Conservation (phyloP, 352 stramenopile species). For the Pythium rishiriense region DNA sequence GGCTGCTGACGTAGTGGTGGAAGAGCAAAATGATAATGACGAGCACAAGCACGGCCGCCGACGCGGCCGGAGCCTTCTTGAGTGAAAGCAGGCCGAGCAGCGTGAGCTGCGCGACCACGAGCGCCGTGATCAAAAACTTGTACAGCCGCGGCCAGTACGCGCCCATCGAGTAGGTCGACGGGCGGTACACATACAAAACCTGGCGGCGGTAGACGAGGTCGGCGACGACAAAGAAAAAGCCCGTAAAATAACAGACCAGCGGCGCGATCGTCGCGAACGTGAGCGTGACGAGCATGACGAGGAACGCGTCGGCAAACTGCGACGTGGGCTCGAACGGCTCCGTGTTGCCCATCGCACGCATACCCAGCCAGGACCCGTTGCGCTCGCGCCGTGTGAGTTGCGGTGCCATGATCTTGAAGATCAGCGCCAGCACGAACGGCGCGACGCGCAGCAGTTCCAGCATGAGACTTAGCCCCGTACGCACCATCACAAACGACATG, state of each 20-base stretch:
- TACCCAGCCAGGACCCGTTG: constrained; percentile 53
- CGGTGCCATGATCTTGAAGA: constrained; percentile 60
- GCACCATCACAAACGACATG: constrained; percentile 81
- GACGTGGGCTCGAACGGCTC: constrained; percentile 65
- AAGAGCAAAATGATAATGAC: constrained; percentile 57
- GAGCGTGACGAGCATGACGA: constrained; percentile 70
- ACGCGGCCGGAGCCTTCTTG: constrained; percentile 51
- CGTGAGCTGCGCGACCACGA: constrained; percentile 74
- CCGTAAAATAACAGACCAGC: constrained; percentile 75
- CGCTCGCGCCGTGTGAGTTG: constrained; percentile 64
- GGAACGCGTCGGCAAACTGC: constrained; percentile 58
- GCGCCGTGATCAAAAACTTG: constrained; percentile 70
- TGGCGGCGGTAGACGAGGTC: constrained; percentile 74
- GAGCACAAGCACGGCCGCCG: constrained; percentile 27
- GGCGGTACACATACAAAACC: constrained; percentile 69
- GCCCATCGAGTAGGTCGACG: constrained; percentile 53
- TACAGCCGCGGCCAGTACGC: constrained; percentile 79
- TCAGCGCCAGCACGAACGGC: constrained; percentile 42
- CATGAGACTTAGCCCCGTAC: constrained; percentile 54
- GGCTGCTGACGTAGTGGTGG: constrained; percentile 51
- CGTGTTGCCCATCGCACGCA: constrained; percentile 47
- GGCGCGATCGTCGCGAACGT: constrained; percentile 81
- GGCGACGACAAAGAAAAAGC: constrained; percentile 66
- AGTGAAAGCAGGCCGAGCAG: constrained; percentile 79
- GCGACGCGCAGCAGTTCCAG: constrained; percentile 67